Conservation (phyloP, 352 stramenopile species). For the Globisporangium cylindrosporum region DNA sequence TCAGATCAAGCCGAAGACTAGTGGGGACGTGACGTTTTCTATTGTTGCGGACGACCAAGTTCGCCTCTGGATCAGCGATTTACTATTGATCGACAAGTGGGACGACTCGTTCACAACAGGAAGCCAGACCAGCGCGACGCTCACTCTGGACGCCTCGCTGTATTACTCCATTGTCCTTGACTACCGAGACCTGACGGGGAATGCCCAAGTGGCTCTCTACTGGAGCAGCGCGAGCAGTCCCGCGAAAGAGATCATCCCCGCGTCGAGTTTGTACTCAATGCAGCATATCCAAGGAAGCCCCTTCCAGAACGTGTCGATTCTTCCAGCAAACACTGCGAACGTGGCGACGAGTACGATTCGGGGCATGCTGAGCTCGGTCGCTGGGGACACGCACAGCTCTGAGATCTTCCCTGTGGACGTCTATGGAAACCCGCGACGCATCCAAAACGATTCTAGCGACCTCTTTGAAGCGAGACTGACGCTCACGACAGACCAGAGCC, state of each 20-base stretch:
- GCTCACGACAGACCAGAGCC: slow-evolving; percentile 40
- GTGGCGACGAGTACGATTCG: slow-evolving; percentile 24
- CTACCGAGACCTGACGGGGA: slow-evolving; percentile 44
- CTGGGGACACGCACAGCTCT: slow-evolving; percentile 33
- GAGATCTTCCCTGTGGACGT: slow-evolving; percentile 43
- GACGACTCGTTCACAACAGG: slow-evolving; percentile 19
- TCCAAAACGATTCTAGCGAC: slow-evolving; percentile 21
- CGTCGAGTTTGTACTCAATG: slow-evolving; percentile 36
- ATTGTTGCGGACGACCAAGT: slow-evolving; percentile 49
- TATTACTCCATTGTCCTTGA: slow-evolving; percentile 60
- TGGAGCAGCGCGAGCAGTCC: slow-evolving; percentile 34
- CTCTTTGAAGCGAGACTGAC: slow-evolving; percentile 35
- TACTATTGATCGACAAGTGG: slow-evolving; percentile 67
- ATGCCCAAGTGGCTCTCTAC: slow-evolving; percentile 40
- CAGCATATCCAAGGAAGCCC: slow-evolving; percentile 53
- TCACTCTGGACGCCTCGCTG: slow-evolving; percentile 31
- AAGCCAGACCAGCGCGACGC: slow-evolving; percentile 12
- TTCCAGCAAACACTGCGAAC: slow-evolving; percentile 27
- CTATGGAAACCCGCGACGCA: slow-evolving; percentile 39
- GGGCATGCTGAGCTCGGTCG: slow-evolving; percentile 26
- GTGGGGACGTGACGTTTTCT: slow-evolving; percentile 39
- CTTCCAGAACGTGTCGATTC: slow-evolving; percentile 42
- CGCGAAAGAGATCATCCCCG: slow-evolving; percentile 44
- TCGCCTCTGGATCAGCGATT: slow-evolving; percentile 61
- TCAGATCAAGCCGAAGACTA: slow-evolving; percentile 45